Conservation (phyloP, 2,329 filamentous ascomycete genomes). For the Cryphonectria radicalis region DNA sequence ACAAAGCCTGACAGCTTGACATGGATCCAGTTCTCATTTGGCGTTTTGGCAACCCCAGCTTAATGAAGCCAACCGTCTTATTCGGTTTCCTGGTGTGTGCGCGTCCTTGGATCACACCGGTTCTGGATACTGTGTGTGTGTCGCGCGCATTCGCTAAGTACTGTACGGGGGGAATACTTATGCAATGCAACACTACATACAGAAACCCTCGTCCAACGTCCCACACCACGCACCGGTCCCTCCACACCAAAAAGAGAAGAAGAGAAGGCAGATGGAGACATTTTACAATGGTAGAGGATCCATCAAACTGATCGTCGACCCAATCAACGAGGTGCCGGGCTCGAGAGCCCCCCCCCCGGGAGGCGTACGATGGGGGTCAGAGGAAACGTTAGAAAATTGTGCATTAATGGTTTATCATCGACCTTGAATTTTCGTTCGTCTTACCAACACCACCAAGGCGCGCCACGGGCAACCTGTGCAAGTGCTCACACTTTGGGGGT, state of each 20-base stretch:
- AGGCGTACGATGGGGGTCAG: neutral
- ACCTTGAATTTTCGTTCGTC: neutral
- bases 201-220: neutral
- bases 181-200: slow-evolving; percentile 7
- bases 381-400: neutral
- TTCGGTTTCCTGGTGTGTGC: neutral
- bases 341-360: neutral
- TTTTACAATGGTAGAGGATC: neutral
- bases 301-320: neutral
- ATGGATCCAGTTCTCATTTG: neutral
- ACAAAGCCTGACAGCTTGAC: neutral
- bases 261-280: neutral
- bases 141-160: neutral
- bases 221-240: neutral
- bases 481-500: neutral
- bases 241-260: neutral
- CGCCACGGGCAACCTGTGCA: neutral
- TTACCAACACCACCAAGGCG: neutral
- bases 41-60: neutral
- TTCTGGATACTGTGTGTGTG: neutral
- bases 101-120: neutral
- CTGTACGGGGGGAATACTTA: slow-evolving; percentile 1
- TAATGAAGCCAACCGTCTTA: neutral
- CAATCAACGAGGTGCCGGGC: neutral
- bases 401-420: neutral